phyloP scores from a whole-genome alignment of 2,329 filamentous ascomycete species.

The Colletotrichum sp. region DNA sequence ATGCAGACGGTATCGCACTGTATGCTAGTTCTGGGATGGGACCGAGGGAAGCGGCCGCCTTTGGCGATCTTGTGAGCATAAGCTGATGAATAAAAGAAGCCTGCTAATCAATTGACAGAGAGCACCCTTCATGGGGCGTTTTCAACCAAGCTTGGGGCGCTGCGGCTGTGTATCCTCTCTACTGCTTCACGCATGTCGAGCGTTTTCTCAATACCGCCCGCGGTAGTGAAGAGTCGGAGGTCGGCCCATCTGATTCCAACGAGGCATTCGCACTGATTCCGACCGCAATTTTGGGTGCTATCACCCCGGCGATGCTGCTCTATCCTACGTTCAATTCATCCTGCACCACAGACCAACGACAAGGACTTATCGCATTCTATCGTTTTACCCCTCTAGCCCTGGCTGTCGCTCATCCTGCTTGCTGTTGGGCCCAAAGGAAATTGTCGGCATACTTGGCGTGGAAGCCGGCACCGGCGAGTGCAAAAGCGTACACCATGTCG shows the following conservation, averaged over 20 bases:
- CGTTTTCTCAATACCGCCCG: background rate
- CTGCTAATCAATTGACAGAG: background rate
- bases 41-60: background rate
- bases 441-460: background rate
- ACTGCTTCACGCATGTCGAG: background rate
- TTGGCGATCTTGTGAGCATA: background rate
- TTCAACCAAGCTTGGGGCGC: constrained; percentile 3
- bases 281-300: background rate
- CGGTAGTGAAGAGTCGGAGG: background rate
- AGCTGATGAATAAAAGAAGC: too few relatives aligned
- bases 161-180: background rate
- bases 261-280: background rate
- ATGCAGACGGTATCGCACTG: constrained; percentile 4
- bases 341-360: background rate
- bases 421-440: background rate
- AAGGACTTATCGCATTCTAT: background rate
- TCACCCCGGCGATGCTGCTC: background rate
- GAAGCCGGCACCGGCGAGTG: background rate
- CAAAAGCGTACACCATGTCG: background rate
- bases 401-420: background rate
- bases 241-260: background rate
- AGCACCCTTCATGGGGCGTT: background rate
- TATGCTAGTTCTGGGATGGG: background rate
- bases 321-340: background rate
- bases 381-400: background rate